Conservation (phyloP, 164 flowering plant species). For the Paratinospora sagittata region DNA sequence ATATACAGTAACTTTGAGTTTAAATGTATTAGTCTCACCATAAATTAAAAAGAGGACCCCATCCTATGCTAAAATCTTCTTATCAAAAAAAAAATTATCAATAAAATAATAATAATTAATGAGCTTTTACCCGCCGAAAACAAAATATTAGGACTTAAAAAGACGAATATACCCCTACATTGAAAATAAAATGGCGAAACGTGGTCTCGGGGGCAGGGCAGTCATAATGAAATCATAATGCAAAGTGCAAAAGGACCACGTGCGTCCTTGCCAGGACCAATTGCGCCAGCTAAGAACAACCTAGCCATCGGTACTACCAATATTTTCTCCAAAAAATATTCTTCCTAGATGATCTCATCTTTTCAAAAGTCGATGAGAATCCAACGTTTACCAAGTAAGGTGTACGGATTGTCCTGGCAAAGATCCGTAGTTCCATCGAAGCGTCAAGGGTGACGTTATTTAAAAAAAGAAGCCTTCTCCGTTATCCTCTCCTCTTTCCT, state of each 20-base stretch:
- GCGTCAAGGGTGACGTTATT: conserved; percentile 3
- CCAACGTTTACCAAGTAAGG: neutral
- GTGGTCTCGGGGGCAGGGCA: no score
- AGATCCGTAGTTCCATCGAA: neutral
- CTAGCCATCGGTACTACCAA: neutral
- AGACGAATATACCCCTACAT: no score
- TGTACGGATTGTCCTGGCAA: neutral
- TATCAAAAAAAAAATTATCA: no score
- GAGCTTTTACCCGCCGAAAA: no score
- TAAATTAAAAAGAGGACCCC: no score
- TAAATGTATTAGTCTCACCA: no score
- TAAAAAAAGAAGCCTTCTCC: neutral
- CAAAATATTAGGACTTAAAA: no score
- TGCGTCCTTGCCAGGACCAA: conserved; percentile 7
- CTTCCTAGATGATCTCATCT: neutral
- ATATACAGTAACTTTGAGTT: no score
- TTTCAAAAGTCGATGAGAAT: neutral
- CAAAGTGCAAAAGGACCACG: conserved; percentile 2
- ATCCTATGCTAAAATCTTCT: no score
- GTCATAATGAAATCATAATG: neutral
- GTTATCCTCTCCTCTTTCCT: neutral
- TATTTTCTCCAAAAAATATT: neutral
- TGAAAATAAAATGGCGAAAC: no score
- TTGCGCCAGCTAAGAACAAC: neutral
- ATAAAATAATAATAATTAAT: no score